Evolutionary conservation across 2,329 filamentous ascomycete genomes (phyloP).

Genomic region (Colletotrichum orchidophilum): DNA sequence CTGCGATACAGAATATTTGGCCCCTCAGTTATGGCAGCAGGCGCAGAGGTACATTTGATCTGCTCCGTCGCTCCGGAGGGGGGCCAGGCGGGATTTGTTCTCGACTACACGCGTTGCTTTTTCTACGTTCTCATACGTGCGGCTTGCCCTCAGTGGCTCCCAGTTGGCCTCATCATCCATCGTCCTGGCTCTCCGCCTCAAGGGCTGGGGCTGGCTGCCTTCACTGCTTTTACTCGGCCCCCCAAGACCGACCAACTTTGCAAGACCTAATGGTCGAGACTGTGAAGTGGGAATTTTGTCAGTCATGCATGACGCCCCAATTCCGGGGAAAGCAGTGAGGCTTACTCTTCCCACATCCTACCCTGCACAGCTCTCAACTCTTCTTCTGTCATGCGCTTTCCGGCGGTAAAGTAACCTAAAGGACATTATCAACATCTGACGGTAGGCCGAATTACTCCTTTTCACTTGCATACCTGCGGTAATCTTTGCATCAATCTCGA

Average conservation of each 20-base stretch:
- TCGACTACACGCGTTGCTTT: neutral
- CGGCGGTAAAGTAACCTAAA: slow-evolving; percentile 82
- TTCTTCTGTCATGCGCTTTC: slow-evolving; percentile 87
- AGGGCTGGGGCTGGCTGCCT: neutral
- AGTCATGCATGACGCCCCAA: neutral
- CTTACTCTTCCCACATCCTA: slow-evolving; percentile 86
- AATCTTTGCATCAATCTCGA: slow-evolving; percentile 99
- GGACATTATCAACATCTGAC: neutral
- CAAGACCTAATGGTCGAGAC: slow-evolving; percentile 50
- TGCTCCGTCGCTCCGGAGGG: too few relatives aligned
- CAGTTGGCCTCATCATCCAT: neutral
- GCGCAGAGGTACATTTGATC: too few relatives aligned
- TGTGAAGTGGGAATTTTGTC: slow-evolving; percentile 35
- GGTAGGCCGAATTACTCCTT: neutral
- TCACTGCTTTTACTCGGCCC: neutral
- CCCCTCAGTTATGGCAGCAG: too few relatives aligned
- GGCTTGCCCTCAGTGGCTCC: neutral
- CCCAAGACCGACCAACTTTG: neutral
- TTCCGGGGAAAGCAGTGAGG: slow-evolving; percentile 4
- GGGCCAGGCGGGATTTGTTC: neutral
- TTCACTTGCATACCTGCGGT: slow-evolving; percentile 75
- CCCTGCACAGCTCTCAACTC: slow-evolving; percentile 89
- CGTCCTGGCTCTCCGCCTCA: too few relatives aligned
- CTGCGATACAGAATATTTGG: too few relatives aligned
- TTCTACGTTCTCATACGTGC: neutral